Evolutionary conservation across 1,284 basidiomycete species (phyloP).

Genomic region (Moesziomyces globuligerus): DNA sequence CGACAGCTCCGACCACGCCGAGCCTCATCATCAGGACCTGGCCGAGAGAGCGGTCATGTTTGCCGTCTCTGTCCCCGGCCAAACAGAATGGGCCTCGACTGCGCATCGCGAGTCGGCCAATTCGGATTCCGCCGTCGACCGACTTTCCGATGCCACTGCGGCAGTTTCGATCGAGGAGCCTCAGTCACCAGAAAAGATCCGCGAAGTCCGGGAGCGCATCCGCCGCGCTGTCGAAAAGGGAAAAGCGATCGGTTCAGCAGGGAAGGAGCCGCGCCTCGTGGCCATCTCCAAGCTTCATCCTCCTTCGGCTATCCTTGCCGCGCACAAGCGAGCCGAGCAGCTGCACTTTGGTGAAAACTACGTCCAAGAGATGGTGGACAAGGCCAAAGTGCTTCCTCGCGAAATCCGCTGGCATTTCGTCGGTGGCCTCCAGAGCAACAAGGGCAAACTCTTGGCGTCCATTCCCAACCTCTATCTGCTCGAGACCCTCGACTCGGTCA

Average conservation of each 20-base stretch:
- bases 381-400: conserved; percentile 61
- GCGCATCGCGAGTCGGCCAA: conserved; percentile 18
- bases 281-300: conserved; percentile 97
- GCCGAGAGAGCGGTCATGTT: conserved; percentile 66
- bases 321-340: conserved; percentile 72
- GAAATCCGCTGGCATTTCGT: conserved; percentile 90
- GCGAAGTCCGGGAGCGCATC: conserved; percentile 44
- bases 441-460: conserved; percentile 85
- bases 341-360: conserved; percentile 98
- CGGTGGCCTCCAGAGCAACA: conserved; percentile 92
- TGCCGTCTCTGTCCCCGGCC: conserved; percentile 63
- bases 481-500: conserved; percentile 88
- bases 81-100: conserved; percentile 59
- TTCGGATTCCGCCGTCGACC: conserved; percentile 5
- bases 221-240: conserved; percentile 35
- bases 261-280: conserved; percentile 73
- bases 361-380: conserved; percentile 92
- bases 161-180: conserved; percentile 19
- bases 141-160: conserved; percentile 13
- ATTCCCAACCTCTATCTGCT: conserved; percentile 89
- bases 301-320: conserved; percentile 81
- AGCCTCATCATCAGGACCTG: conserved; percentile 56
- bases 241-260: conserved; percentile 33
- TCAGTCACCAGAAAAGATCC: conserved; percentile 26
- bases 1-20: conserved; percentile 8